These are phyloP conservation scores for Aspergillus hortae DNA, from an alignment of 2,329 filamentous ascomycete genomes.

Conservation along the genomic window DNA sequence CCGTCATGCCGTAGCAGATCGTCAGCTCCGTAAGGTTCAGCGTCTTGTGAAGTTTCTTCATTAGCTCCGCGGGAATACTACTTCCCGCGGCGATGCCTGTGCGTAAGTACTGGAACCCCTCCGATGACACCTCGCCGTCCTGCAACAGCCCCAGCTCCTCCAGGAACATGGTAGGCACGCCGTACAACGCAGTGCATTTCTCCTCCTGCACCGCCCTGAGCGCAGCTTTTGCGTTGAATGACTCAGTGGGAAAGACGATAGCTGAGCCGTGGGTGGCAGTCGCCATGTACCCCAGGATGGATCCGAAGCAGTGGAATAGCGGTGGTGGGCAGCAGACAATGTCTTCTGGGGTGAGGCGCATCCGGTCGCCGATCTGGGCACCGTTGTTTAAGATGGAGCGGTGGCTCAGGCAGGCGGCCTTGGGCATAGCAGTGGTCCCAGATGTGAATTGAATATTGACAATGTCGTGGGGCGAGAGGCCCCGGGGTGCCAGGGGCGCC, in stretches of 20 bases:
- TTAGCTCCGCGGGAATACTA: conserved; percentile 77
- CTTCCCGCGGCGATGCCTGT: conserved; percentile 92
- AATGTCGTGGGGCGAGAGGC: conserved; percentile 61
- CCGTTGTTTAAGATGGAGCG: conserved; percentile 91
- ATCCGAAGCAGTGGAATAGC: conserved; percentile 73
- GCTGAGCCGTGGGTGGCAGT: conserved; percentile 76
- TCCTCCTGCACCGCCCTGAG: conserved; percentile 63
- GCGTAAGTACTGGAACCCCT: conserved; percentile 63
- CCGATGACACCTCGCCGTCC: conserved; percentile 41
- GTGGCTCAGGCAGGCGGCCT: conserved; percentile 87
- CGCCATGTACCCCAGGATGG: conserved; percentile 91
- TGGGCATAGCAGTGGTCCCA: conserved; percentile 86
- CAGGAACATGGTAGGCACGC: conserved; percentile 93
- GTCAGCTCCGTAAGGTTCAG: conserved; percentile 79
- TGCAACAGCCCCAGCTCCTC: conserved; percentile 77
- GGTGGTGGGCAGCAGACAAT: conserved; percentile 63
- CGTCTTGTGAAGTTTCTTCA: conserved; percentile 59
- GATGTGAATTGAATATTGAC: conserved; percentile 97
- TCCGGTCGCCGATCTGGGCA: conserved; percentile 74
- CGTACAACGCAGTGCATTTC: conserved; percentile 69
- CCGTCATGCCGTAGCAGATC: conserved; percentile 96
- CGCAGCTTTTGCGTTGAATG: conserved; percentile 75
- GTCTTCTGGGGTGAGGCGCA: conserved; percentile 73
- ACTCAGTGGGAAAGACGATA: conserved; percentile 81
- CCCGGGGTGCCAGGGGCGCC: conserved; percentile 43